Percentiles rank a stretch among this genome's conserved stretches.
Conservation (phyloP, 805 yeast species). For the Myxozyma sirexii region DNA sequence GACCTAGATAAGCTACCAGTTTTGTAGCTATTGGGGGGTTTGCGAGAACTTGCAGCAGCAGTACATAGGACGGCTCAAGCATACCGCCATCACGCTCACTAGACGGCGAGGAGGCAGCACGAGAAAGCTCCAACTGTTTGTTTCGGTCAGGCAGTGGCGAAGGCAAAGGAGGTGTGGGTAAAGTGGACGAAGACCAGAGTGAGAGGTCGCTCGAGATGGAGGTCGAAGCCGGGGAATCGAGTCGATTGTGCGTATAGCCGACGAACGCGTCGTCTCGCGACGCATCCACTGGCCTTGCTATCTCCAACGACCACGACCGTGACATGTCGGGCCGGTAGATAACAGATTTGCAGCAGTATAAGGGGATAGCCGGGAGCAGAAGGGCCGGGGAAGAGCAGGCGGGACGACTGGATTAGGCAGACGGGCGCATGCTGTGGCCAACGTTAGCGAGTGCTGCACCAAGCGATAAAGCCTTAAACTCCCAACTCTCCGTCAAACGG, state of each 20-base stretch:
- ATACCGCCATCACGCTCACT: neutral
- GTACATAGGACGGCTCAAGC: neutral
- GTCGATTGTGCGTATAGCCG: neutral
- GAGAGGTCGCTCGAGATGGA: conserved; percentile 6
- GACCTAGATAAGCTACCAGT: conserved; percentile 1
- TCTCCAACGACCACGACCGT: neutral
- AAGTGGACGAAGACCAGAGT: conserved; percentile 1
- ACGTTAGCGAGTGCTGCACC: neutral
- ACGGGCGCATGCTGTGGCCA: neutral
- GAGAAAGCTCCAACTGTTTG: neutral
- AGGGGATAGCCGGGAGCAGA: no score
- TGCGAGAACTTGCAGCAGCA: conserved; percentile 9
- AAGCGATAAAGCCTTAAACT: neutral
- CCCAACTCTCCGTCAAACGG: neutral
- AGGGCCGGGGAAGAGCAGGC: neutral
- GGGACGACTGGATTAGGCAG: neutral
- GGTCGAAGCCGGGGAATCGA: conserved; percentile 5
- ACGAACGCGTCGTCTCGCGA: neutral
- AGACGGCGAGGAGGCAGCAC: neutral
- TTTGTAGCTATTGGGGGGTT: conserved; percentile 12
- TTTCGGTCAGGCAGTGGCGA: neutral
- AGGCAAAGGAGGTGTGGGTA: conserved; percentile 1
- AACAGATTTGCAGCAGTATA: no score
- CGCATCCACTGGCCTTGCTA: neutral
- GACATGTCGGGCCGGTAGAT: neutral